Base-by-base conservation (phyloP, 306 rosid genomes). In the Fragaria vesca region DNA sequence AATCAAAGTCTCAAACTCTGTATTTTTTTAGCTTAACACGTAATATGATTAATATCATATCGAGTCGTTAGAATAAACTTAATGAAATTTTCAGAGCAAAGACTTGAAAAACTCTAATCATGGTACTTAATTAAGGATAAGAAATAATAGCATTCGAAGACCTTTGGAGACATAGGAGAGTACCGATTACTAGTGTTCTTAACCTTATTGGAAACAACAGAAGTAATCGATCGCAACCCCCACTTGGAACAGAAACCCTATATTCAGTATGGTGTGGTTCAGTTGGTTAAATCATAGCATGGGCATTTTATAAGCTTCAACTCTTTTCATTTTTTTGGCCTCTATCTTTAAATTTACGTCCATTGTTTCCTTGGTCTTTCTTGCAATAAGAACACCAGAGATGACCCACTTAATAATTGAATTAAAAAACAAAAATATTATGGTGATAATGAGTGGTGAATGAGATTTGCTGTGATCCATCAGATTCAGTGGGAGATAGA, bases 361-460 rank as follows among this genome's bases (percentile, higher is more conserved):
- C 36, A 43, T 68, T n/a, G 21, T 26, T 26, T 8, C 20, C 28
- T 62, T 66, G 47, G 24, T 36, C 47, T 0, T 32, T 36, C 7
- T 66, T 62, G 10, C 34, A 40, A 62, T 65, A 34, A 65, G 69
- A 63, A 13, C 68, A 7, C 38, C 9, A 16, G 46, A 58, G 28
- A 74, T 15, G 78, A 42, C 69, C 57, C 70, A 26, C 70, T 15
- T 28, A 74, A 74, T 61, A 61, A 61, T 61, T 61, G 70, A 71
- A 50, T 54, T 4, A 38, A 52, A 70, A 50, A 17, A 54, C 63
- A 17, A 6, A n/a, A 6, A 73, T 10, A 20, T 36, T 54, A 36
- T 54, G 76, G 47, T 21, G 77, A 73, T 1, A 54, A 54, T 38
- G 66, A 72, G 66, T 15, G 67, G 69, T 60, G 78, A 40, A 20